These are phyloP conservation scores for Liriodendron chinense DNA, from an alignment of 164 flowering plant species.

Conservation along the genomic window DNA sequence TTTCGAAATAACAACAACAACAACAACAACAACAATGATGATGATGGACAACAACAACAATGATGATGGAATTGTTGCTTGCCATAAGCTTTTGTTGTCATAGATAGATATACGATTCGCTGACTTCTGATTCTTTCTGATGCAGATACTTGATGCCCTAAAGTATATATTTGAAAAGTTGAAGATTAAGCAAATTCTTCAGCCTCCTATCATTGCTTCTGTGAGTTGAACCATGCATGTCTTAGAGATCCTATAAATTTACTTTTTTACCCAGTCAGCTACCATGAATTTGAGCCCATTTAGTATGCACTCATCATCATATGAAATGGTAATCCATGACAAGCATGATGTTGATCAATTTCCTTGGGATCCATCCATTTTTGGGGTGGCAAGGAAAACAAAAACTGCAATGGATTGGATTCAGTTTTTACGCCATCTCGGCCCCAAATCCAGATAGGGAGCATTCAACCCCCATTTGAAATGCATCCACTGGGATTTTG, in stretches of 20 bases:
- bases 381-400: too few species aligned
- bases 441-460: too few species aligned
- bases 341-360: too few species aligned
- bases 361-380: too few species aligned
- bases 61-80: too few species aligned
- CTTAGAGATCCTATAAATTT: conserved; percentile 1
- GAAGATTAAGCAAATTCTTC: conserved; percentile 92
- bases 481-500: too few species aligned
- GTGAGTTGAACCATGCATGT: conserved; percentile 45
- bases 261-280: not conserved
- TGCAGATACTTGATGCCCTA: conserved; percentile 57
- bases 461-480: too few species aligned
- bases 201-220: conserved; percentile 94
- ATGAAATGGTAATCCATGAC: not conserved
- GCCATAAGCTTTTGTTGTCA: not conserved
- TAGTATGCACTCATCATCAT: not conserved
- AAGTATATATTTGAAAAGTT: conserved; percentile 60
- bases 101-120: not conserved
- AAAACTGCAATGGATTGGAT: too few species aligned
- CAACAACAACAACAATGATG: too few species aligned
- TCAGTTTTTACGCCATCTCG: too few species aligned
- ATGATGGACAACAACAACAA: too few species aligned
- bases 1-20: too few species aligned
- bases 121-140: not conserved
- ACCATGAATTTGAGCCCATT: not conserved